A percentile compares a stretch with the other conserved stretches of the same genome.
Evolutionary conservation across 164 flowering plant genomes (phyloP).

Genomic region (Tetracentron sinense): DNA sequence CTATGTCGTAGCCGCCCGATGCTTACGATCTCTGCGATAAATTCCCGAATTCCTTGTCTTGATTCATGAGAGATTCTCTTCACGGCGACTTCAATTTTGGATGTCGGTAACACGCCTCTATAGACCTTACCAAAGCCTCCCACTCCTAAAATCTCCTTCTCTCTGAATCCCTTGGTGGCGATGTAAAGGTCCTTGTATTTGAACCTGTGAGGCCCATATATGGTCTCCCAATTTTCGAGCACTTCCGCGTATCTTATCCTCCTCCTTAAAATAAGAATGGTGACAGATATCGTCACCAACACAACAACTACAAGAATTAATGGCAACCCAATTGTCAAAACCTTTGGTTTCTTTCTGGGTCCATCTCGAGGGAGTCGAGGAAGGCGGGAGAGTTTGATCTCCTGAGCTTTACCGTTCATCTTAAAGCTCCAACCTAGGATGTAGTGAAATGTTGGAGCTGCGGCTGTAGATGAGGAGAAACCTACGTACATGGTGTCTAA

Average conservation of each 20-base stretch:
- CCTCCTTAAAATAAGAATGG: background rate
- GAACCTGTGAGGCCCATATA: conserved; percentile 27
- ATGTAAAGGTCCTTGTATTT: conserved; percentile 25
- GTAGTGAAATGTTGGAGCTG: conserved; percentile 5
- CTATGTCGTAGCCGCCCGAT: conserved; percentile 34
- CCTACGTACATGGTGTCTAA: conserved; percentile 14
- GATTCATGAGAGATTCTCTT: conserved; percentile 37
- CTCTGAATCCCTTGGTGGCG: conserved; percentile 31
- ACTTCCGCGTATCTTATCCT: conserved; percentile 7
- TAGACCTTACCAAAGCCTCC: conserved; percentile 43
- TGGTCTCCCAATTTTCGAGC: conserved; percentile 31
- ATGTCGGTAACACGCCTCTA: conserved; percentile 19
- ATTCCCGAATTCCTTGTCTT: conserved; percentile 34
- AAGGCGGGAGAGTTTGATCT: conserved; percentile 6
- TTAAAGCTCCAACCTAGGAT: conserved; percentile 21
- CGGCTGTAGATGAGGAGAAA: conserved; percentile 12
- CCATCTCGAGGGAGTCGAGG: conserved; percentile 8
- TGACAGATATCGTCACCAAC: background rate
- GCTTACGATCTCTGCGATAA: conserved; percentile 30
- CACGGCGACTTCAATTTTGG: conserved; percentile 25
- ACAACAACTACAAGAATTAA: background rate
- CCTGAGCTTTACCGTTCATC: conserved; percentile 15
- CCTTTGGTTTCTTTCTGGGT: background rate
- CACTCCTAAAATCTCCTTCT: conserved; percentile 25
- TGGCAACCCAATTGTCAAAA: background rate